phyloP scores from a whole-genome alignment of 331 rosid genomes.

The Prunus yedoensis region DNA sequence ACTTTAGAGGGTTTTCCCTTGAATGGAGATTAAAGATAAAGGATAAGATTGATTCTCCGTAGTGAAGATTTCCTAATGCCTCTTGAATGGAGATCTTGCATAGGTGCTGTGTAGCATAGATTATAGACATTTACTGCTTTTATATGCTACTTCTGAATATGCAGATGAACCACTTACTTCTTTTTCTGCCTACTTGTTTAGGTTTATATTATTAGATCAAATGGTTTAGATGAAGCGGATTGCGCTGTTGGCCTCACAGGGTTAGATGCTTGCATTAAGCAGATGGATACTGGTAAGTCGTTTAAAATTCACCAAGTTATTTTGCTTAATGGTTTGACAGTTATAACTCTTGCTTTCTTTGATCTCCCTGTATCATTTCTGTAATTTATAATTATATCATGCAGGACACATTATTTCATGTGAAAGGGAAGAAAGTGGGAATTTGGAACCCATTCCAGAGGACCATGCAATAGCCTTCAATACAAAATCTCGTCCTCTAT shows the following conservation, averaged over 20 bases:
- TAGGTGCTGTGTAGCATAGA: not conserved
- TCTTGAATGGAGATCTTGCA: not conserved
- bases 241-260: conserved; percentile 41
- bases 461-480: not conserved
- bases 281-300: conserved; percentile 25
- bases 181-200: conserved; percentile 18
- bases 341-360: not conserved
- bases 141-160: not conserved
- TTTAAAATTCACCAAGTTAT: not conserved
- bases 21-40: not conserved
- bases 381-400: not conserved
- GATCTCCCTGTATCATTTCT: not conserved
- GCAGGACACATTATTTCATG: conserved; percentile 13
- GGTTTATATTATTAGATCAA: conserved; percentile 54
- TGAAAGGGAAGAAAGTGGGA: conserved; percentile 12
- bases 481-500: not conserved
- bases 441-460: conserved; percentile 7
- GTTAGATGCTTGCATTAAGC: conserved; percentile 21
- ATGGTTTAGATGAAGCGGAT: conserved; percentile 35
- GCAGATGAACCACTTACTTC: not conserved
- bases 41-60: not conserved
- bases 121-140: not conserved
- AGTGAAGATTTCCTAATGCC: not conserved
- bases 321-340: not conserved
- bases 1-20: not conserved